Base-by-base conservation (phyloP, 768 basidiomycete species). In the Podaxis mareebaensis region DNA sequence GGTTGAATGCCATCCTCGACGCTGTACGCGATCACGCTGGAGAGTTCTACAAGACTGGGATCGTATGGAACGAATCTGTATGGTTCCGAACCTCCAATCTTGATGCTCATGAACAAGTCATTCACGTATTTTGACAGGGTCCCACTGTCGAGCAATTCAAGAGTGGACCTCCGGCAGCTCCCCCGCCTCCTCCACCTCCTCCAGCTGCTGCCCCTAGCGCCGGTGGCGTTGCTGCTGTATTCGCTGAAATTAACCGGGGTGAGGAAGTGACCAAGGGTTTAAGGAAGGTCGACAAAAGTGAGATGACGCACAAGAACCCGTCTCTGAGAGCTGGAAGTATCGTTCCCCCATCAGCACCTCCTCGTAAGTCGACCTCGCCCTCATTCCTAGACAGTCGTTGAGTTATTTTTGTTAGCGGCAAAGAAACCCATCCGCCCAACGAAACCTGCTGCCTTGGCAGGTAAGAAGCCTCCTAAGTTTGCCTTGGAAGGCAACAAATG, bases 241-340 rank as follows among this genome's bases (percentile, higher is more conserved):
- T 99, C 61, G 93, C 95, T 1, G 85, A 94, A 60, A 77, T 99
- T 52, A 98, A 98, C 71, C 85, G 90, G 46, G 96, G 96, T 0
- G 92, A 88, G 65, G 88, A 90, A 3, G 89, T 99, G 38, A 99
- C 96, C 5, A 92, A 91, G 71, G 89, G 92, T 11, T 75, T 99
- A 68, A 88, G 91, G 67, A 98, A 97, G 74, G 97, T 99, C 30
- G 93, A 95, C 72, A 91, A 88, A 80, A 95, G 92, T 66, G 91
- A 98, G 74, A 96, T 96, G 95, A 98, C 95, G 3, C 97, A 99
- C 81, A 99, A 99, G 83, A 99, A 99, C 70, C 96, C 97, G 0
- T 84, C 87, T 10, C 77, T 99, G 40, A 79, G 97, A 33, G 85
- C 92, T 80, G 68, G 87, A 81, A 71, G 81, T 73, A 69, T 75